These are phyloP conservation scores for Scenedesmus sp. DNA, from an alignment of 163 green algal genomes.

Conservation along the genomic window DNA sequence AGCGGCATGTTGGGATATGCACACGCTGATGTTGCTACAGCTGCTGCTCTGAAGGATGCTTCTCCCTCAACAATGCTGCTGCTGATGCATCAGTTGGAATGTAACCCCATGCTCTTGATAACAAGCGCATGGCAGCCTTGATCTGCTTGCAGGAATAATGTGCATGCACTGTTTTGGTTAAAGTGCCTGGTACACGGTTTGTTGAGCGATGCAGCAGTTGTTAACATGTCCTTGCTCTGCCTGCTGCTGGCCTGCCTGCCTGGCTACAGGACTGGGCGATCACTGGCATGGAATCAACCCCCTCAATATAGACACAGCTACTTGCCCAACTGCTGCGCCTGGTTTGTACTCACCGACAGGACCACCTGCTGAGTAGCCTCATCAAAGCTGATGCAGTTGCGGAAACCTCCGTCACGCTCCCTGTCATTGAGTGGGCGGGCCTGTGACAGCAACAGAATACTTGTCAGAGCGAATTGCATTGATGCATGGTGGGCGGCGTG, in stretches of 20 bases:
- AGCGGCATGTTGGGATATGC: neutral
- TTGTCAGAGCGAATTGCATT: neutral
- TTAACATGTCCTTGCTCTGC: neutral
- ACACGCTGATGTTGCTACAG: neutral
- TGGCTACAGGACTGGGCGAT: neutral
- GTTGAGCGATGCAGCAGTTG: neutral
- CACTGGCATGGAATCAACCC: too few relatives aligned
- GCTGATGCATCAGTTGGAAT: neutral
- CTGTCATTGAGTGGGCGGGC: constrained; percentile 74
- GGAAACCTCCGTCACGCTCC: constrained; percentile 69
- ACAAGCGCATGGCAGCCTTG: neutral
- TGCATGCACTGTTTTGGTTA: neutral
- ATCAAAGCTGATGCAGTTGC: constrained; percentile 77
- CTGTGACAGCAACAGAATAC: constrained; percentile 49
- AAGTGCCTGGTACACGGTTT: neutral
- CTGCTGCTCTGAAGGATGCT: neutral
- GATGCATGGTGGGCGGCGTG: neutral
- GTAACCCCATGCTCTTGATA: neutral
- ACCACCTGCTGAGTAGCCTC: constrained; percentile 78
- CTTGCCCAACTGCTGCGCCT: neutral
- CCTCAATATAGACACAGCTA: neutral
- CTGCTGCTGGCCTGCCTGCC: constrained; percentile 9
- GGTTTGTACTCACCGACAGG: constrained; percentile 65
- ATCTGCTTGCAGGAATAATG: neutral
- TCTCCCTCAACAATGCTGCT: too few relatives aligned